Evolutionary conservation across 345 rosid genomes (phyloP).

Genomic region (Pseudoturritis turrita): DNA sequence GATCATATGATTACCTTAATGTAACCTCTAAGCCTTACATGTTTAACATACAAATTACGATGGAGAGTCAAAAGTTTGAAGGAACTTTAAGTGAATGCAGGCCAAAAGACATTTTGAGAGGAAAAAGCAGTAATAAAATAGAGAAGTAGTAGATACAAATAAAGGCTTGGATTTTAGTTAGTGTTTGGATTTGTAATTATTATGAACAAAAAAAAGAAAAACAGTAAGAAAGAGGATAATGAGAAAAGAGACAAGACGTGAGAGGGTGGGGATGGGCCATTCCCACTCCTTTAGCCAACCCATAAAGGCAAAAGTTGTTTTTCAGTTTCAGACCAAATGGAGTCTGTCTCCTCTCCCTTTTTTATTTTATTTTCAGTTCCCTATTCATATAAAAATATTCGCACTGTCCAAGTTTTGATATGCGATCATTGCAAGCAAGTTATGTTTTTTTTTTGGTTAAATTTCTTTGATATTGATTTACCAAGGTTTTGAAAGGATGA

Average conservation of each 20-base stretch:
- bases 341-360: conserved; percentile 18
- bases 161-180: not conserved
- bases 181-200: conserved; percentile 23
- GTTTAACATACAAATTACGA: conserved; percentile 5
- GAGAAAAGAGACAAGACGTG: conserved; percentile 38
- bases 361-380: conserved; percentile 2
- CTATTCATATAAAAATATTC: not conserved
- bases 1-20: conserved; percentile 4
- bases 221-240: not conserved
- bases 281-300: conserved; percentile 39
- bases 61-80: conserved; percentile 12
- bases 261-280: conserved; percentile 38
- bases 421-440: conserved; percentile 14
- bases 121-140: not conserved
- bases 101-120: conserved; percentile 3
- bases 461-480: not conserved
- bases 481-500: not conserved
- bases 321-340: conserved; percentile 37
- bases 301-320: conserved; percentile 36
- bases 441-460: not conserved
- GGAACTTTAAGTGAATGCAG: not conserved
- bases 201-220: not conserved
- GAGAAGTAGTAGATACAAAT: conserved; percentile 11
- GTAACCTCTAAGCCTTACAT: not conserved
- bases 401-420: not conserved